Evolutionary conservation across 2,329 filamentous ascomycete genomes (phyloP).

Genomic region (Ilyonectria mors-panacis): DNA sequence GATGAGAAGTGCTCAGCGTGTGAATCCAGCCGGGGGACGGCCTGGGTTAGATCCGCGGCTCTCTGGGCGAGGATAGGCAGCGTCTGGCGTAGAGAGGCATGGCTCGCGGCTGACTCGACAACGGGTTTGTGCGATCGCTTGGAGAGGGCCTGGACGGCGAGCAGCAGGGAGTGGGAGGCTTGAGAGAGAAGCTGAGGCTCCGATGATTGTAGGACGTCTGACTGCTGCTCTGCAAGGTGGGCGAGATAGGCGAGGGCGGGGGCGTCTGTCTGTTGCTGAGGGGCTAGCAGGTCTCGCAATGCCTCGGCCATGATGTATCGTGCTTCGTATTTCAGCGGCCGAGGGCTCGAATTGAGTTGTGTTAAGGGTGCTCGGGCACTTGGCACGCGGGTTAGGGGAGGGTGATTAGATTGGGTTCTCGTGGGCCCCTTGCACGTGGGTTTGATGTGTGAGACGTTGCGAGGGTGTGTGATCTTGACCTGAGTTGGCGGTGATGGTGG

Average conservation of each 20-base stretch:
- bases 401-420: neutral
- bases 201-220: conserved; percentile 78
- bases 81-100: conserved; percentile 79
- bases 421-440: conserved; percentile 4
- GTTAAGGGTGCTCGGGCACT: conserved; percentile 1
- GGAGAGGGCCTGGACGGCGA: conserved; percentile 88
- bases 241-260: conserved; percentile 80
- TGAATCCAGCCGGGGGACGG: conserved; percentile 84
- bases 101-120: conserved; percentile 83
- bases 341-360: conserved; percentile 12
- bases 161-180: conserved; percentile 82
- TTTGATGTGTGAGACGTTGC: neutral
- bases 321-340: neutral
- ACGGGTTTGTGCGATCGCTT: conserved; percentile 91
- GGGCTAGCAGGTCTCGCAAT: conserved; percentile 53
- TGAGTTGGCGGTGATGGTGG: neutral
- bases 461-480: neutral
- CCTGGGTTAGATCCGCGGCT: conserved; percentile 76
- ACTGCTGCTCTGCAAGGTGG: conserved; percentile 81
- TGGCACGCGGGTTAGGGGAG: neutral
- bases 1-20: conserved; percentile 85
- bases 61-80: conserved; percentile 80
- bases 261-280: conserved; percentile 59
- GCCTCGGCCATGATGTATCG: conserved; percentile 54
- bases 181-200: conserved; percentile 88